Base-by-base conservation (phyloP, 2,329 filamentous ascomycete species). In the Phoma herbarum region DNA sequence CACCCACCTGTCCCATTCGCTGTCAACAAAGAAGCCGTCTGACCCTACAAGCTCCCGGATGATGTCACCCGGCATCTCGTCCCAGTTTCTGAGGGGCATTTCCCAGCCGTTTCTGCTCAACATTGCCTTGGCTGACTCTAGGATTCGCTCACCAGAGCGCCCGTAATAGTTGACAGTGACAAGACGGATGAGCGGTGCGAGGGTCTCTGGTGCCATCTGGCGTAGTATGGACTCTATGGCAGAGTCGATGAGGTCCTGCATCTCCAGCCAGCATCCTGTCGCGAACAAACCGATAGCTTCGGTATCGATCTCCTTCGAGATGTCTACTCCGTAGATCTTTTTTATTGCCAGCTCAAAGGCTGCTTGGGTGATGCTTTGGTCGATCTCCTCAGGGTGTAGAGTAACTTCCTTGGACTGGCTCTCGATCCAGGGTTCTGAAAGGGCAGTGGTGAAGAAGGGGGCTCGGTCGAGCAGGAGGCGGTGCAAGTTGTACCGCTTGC, bases 101-200 rank as follows among this genome's bases (percentile, higher is more conserved):
- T 82, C 79, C 82, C 82, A 85, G 6, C 84, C 84, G 66, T 85
- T 83, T 54, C 83, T 76, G 65, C 83, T 85, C 9, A 86, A 75
- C 83, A 85, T 85, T 6, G 84, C 82, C 65, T 85, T 86, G n/a
- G 83, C 83, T 23, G 82, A 84, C 25, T 82, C 81, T 4, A 86
- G 73, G 7, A 86, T 83, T 31, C 83, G 81, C 60, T 85, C 83
- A 5, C 84, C 84, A 23, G 83, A 77, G 52, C 81, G 78, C 31
- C 84, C 84, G 57, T 86, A 86, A 72, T 85, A 86, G 59, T 84
- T 85, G 39, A 75, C 75, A 0, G 83, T 85, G 42, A 86, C 83
- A 0, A 86, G 73, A 29, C 79, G 81, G 62, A 86, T 84, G 7
- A 85, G 69, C 3, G 78, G 77, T 14, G 80, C 77, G 3, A 86